Evolutionary conservation across 441 rosid genomes (phyloP).

Genomic region (Erodium texanum): DNA sequence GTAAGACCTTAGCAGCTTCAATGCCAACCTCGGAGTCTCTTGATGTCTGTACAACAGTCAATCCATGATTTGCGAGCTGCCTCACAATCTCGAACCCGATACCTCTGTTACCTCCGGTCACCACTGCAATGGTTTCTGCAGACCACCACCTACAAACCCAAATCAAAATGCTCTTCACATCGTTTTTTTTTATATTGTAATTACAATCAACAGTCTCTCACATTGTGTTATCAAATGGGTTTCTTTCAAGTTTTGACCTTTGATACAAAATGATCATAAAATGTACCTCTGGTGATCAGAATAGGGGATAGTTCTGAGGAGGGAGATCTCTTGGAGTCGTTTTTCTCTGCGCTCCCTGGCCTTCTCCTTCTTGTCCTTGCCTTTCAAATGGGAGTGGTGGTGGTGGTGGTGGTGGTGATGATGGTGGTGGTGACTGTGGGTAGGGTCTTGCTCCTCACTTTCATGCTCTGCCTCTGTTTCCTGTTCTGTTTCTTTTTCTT

Average conservation of each 20-base stretch:
- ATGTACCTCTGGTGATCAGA: conserved; percentile 71
- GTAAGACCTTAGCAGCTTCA: conserved; percentile 54
- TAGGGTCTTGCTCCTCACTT: neutral
- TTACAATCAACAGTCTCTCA: neutral
- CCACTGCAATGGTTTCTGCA: conserved; percentile 65
- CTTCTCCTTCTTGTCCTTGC: too few species aligned
- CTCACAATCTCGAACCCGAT: conserved; percentile 76
- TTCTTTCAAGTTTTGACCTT: too few species aligned
- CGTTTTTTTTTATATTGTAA: too few species aligned
- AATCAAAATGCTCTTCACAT: too few species aligned
- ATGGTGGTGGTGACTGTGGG: neutral
- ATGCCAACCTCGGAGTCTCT: conserved; percentile 52
- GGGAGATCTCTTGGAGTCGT: conserved; percentile 73
- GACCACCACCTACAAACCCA: conserved; percentile 60
- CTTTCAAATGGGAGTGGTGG: neutral
- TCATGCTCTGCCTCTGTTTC: neutral
- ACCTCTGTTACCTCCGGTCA: conserved; percentile 85
- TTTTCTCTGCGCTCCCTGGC: conserved; percentile 61
- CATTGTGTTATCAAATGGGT: neutral
- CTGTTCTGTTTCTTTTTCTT: neutral
- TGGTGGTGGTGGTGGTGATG: neutral
- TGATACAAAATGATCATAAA: neutral
- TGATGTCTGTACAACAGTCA: conserved; percentile 67
- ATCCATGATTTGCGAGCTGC: conserved; percentile 72
- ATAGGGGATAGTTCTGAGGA: conserved; percentile 79